These are phyloP conservation scores for Suillus brevipes DNA, from an alignment of 768 basidiomycete species.

Conservation along the genomic window DNA sequence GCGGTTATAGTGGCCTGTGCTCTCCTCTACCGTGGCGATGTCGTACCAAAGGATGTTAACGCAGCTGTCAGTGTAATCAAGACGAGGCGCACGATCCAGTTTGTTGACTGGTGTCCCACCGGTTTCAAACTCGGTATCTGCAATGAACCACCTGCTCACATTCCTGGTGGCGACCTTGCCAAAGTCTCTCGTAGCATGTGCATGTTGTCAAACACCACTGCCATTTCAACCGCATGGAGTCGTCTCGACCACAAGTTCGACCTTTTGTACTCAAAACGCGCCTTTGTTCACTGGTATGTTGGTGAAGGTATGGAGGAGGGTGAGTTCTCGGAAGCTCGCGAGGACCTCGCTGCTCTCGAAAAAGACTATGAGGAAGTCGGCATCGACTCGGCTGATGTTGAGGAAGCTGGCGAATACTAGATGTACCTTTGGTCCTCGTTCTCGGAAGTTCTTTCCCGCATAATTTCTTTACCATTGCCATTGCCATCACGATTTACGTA, in stretches of 20 bases:
- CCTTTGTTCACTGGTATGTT: conserved; percentile 62
- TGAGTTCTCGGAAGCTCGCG: conserved; percentile 98
- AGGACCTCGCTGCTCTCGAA: conserved; percentile 99
- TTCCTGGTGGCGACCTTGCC: conserved; percentile 75
- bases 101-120: conserved; percentile 79
- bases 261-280: conserved; percentile 70
- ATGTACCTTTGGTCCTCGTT: conserved; percentile 22
- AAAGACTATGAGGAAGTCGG: conserved; percentile 93
- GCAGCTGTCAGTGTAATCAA: conserved; percentile 73
- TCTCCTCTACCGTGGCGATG: conserved; percentile 72
- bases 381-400: conserved; percentile 49
- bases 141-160: conserved; percentile 74
- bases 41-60: conserved; percentile 78
- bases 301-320: conserved; percentile 87
- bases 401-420: conserved; percentile 53
- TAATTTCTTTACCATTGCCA: conserved; percentile 26
- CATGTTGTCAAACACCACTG: conserved; percentile 76
- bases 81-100: conserved; percentile 78
- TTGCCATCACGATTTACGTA: conserved; percentile 37
- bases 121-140: conserved; percentile 81
- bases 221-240: conserved; percentile 75
- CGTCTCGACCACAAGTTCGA: conserved; percentile 79
- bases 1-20: conserved; percentile 57
- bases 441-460: conserved; percentile 28
- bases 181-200: conserved; percentile 75